These are phyloP conservation scores for Epicoccum sorghinum DNA, from an alignment of 2,329 filamentous ascomycete genomes.

Conservation along the genomic window DNA sequence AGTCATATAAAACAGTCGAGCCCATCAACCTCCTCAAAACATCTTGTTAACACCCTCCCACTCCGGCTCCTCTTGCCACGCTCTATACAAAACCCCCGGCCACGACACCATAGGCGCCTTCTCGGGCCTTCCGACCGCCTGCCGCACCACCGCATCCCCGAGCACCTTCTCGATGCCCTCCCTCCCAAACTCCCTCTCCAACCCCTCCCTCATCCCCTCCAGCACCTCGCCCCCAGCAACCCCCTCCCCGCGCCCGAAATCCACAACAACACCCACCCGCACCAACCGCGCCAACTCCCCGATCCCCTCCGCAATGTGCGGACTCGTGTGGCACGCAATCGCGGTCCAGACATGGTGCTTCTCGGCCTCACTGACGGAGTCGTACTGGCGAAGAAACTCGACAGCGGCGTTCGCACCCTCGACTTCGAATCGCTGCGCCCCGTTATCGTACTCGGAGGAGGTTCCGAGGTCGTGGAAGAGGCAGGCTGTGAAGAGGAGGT, in stretches of 20 bases:
- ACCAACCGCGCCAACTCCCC: slow-evolving; percentile 47
- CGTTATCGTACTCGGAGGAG: slow-evolving; percentile 50
- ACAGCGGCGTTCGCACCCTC: slow-evolving; percentile 53
- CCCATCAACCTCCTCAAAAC: slow-evolving; percentile 22
- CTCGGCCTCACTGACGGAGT: slow-evolving; percentile 28
- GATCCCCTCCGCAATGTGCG: slow-evolving; percentile 54
- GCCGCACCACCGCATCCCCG: slow-evolving; percentile 51
- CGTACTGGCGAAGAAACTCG: slow-evolving; percentile 33
- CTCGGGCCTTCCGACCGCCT: slow-evolving; percentile 43
- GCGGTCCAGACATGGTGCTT: slow-evolving; percentile 53
- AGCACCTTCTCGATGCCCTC: slow-evolving; percentile 52
- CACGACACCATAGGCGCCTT: slow-evolving; percentile 51
- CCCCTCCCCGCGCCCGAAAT: slow-evolving; percentile 42
- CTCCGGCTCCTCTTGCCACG: slow-evolving; percentile 34
- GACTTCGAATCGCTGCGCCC: slow-evolving; percentile 52
- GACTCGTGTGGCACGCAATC: slow-evolving; percentile 54
- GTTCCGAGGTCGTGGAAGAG: slow-evolving; percentile 79
- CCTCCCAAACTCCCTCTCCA: slow-evolving; percentile 43
- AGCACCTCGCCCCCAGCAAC: slow-evolving; percentile 25
- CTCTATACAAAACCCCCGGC: slow-evolving; percentile 40
- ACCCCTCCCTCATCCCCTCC: slow-evolving; percentile 20
- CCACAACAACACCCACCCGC: slow-evolving; percentile 47
- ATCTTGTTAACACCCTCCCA: slow-evolving; percentile 41
- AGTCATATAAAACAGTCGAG: too few relatives aligned
- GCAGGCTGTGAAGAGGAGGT: slow-evolving; percentile 59